Base-by-base conservation (phyloP, 2,329 filamentous ascomycete species). In the Colletotrichum viniferum region DNA sequence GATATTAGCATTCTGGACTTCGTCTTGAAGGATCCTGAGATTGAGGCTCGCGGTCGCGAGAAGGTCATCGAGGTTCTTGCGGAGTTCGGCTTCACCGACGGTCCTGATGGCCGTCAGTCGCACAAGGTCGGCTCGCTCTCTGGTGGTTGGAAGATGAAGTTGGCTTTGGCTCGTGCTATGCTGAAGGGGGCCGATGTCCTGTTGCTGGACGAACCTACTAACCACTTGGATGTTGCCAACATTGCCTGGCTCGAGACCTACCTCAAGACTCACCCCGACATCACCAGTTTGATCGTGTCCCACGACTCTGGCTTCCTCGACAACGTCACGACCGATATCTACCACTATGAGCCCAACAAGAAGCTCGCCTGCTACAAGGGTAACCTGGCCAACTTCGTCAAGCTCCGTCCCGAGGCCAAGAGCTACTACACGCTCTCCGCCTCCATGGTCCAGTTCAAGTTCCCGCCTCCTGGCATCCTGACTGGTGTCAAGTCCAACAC, bases 71-170 rank as follows among this genome's bases (percentile, higher is more conserved):
- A 92, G 75, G 96, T 98, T 76, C 87, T 99, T 77, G 90, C 92
- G 65, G 96, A 98, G 84, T 97, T 99, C 81, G 97, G 97, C 58
- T 99, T 99, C 87, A 97, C 95, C 26, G 86, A 94, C 77, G 96
- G 96, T 4, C 95, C 96, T 1, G 94, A 97, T 79, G 97, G 96
- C 75, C 92, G 95, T 76, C 97, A 98, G 85, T 90, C 93, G 7
- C 92, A 98, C 83, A 95, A 94, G 80, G 97, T 99, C 74, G 97
- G 97, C 79, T 98, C 96, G 24, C 87, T 99, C 43, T 98, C 97
- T 58, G 97, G 97, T 86, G 97, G 97, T 83, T 99, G 97, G 97
- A 98, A 98, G 91, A 99, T 99, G 97, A 99, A 99, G 92, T 88
- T 99, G 77, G 97, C 97, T 78, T 87, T 99, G 84, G 97, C 97